These are phyloP conservation scores for Xylariaceae sp. DNA, from an alignment of 2,329 filamentous ascomycete species.

Conservation along the genomic window DNA sequence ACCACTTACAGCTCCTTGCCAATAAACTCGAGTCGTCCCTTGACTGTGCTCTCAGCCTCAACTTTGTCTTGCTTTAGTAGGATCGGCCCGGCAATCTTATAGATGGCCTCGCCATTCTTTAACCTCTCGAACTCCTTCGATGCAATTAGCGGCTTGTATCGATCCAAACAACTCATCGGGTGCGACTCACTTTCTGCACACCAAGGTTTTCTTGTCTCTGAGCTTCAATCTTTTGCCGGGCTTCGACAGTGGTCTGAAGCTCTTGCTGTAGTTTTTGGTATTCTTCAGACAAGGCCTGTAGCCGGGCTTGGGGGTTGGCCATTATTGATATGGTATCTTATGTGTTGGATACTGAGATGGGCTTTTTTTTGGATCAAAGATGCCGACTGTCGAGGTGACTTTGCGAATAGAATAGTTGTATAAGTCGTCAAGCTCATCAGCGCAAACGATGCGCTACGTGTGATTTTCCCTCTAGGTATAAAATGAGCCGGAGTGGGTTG, in stretches of 20 bases:
- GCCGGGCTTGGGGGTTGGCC: slow-evolving; percentile 67
- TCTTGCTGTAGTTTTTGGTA: slow-evolving; percentile 86
- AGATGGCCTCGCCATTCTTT: slow-evolving; percentile 79
- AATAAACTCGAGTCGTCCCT: slow-evolving; percentile 87
- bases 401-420: background rate
- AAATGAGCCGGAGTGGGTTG: background rate
- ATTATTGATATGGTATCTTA: slow-evolving; percentile 38
- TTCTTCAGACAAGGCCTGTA: slow-evolving; percentile 80
- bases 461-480: background rate
- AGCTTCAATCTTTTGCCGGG: slow-evolving; percentile 85
- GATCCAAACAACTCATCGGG: background rate
- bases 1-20: slow-evolving; percentile 77
- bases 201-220: slow-evolving; percentile 89
- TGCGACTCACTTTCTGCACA: slow-evolving; percentile 65
- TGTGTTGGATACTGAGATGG: background rate
- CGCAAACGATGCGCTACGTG: background rate
- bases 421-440: background rate
- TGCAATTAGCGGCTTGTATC: background rate
- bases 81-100: slow-evolving; percentile 91
- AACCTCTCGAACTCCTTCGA: slow-evolving; percentile 73
- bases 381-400: no score
- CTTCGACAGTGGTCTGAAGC: slow-evolving; percentile 67
- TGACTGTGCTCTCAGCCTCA: slow-evolving; percentile 86
- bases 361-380: background rate
- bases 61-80: slow-evolving; percentile 89